Base-by-base conservation (phyloP, 345 rosid species). In the Acer saccharum region DNA sequence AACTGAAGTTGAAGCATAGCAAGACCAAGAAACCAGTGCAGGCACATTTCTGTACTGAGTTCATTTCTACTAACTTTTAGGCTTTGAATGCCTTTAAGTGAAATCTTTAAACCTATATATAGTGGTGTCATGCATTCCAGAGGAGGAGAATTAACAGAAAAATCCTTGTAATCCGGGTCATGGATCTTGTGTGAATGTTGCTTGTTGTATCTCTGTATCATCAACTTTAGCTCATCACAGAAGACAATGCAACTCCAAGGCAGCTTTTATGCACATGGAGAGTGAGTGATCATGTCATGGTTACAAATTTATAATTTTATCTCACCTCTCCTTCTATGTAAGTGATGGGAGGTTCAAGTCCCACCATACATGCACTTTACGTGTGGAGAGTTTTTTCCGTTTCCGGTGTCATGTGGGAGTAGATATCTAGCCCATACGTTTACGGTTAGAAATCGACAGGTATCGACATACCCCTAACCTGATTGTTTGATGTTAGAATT, bases 1-100 rank as follows among this genome's bases (percentile, higher is more conserved):
- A 82, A 83, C 80, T 79, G 44, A 79, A 84, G 86, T 80, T 81
- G 23, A 81, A 78, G 81, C 83, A 83, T 43, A 86, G 68, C 67
- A 86, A 77, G 13, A 90, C 69, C 32, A 88, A 29, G 1, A 90
- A 76, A 71, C 79, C 69, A 46, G 76, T 32, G 80, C 77, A 80
- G 39, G 52, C 78, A 77, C 82, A 71, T 77, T 68, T 86, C 73
- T 60, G 81, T 61, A 72, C 46, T 10, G 48, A 27, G 2, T 80
- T 81, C 97, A 89, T 87, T 62, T 39, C 52, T 67, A 76, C 54
- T 17, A 67, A 71, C 66, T 80, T 65, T 54, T 10, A 76, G 52
- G 79, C 63, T 27, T 17, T 29, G 54, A 20, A 62, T 46, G 14
- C 10, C n/a, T 55, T 6, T 12, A 16, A 66, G 44, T 16, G 48